These are phyloP conservation scores for Sodiomyces alkalinus DNA, from an alignment of 2,329 filamentous ascomycete genomes.

Conservation along the genomic window DNA sequence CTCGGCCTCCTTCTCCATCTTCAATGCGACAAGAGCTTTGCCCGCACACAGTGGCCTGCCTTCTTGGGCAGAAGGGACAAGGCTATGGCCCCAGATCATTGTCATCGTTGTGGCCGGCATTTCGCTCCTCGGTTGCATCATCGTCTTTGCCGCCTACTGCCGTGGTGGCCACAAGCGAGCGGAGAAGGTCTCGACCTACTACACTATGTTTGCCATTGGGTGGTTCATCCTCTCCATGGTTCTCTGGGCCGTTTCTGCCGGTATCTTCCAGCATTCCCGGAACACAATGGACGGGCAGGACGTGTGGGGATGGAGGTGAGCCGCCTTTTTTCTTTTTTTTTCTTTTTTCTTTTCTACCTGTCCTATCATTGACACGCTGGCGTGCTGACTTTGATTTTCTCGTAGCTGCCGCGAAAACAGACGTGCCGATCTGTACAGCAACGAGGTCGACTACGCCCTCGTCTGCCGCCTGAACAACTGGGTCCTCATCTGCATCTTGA, in stretches of 20 bases:
- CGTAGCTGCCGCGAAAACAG: slow-evolving; percentile 71
- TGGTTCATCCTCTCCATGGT: slow-evolving; percentile 90
- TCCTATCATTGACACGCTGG: background rate
- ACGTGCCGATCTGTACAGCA: slow-evolving; percentile 58
- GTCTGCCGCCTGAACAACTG: slow-evolving; percentile 92
- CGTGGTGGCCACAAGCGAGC: slow-evolving; percentile 76
- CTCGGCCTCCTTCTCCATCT: slow-evolving; percentile 76
- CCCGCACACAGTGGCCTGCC: slow-evolving; percentile 67
- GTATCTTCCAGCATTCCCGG: slow-evolving; percentile 65
- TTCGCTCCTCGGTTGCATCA: slow-evolving; percentile 63
- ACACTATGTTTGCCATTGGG: slow-evolving; percentile 81
- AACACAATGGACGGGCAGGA: slow-evolving; percentile 61
- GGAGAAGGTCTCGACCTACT: slow-evolving; percentile 89
- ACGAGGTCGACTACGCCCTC: slow-evolving; percentile 76
- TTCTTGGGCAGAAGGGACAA: slow-evolving; percentile 67
- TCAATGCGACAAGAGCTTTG: slow-evolving; percentile 70
- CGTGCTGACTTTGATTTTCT: background rate
- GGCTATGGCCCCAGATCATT: slow-evolving; percentile 78
- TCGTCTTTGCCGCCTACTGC: slow-evolving; percentile 76
- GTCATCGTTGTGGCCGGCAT: slow-evolving; percentile 66
- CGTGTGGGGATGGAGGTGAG: slow-evolving; percentile 74
- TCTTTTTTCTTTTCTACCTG: too few relatives aligned
- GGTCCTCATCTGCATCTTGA: slow-evolving; percentile 90
- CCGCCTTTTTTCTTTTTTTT: too few relatives aligned
- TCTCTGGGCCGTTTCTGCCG: slow-evolving; percentile 83